Evolutionary conservation across 129 eudicot genomes (phyloP), one percentile per base, ranked within the genome.

Genomic region (Silybum marianum): DNA sequence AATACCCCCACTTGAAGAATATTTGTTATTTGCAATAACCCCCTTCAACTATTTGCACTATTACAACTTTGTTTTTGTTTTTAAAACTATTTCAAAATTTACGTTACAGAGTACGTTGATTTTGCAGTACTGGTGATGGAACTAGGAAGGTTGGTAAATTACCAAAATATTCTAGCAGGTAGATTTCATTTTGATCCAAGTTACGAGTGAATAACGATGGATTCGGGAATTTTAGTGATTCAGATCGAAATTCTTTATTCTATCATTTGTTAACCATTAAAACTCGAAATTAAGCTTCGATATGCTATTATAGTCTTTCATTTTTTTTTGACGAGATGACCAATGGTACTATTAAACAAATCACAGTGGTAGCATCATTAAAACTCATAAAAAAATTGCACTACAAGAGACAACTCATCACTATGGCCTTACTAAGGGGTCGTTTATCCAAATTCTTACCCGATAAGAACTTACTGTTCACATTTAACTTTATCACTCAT

Each of bases 1-100:
- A n/a, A 54, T 23, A 54, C 69, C 26, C 51, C 82, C 76, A 78
- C 38, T 68, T 18, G 25, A 48, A 68, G 76, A 79, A 68, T 69
- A 78, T 78, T 69, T 78, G 44, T 78, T 58, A 75, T 75, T 26
- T 75, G 48, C 79, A 28, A 9, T 19, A 30, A 26, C 26, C 58
- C 24, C 69, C 69, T 58, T 26, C 40, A 48, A 25, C 67, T 46
- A 46, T 7, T 30, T 46, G 19, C 66, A 58, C 23, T 58, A 34
- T 74, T 44, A 46, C 54, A 75, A 76, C 7, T 30, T 58, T 18
- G 23, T 1, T 14, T 6, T n/a, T 58, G 10, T 18, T 18, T n/a
- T 18, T 6, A n/a, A 58, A n/a, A n/a, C 1, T 1, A 58, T n/a
- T 58, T 58, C 24, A 58, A 18, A 1, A 1, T 1, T 18, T n/a